Conservation (phyloP, 192 early-diverging fungal species). For the Lobosporangium transversale region DNA sequence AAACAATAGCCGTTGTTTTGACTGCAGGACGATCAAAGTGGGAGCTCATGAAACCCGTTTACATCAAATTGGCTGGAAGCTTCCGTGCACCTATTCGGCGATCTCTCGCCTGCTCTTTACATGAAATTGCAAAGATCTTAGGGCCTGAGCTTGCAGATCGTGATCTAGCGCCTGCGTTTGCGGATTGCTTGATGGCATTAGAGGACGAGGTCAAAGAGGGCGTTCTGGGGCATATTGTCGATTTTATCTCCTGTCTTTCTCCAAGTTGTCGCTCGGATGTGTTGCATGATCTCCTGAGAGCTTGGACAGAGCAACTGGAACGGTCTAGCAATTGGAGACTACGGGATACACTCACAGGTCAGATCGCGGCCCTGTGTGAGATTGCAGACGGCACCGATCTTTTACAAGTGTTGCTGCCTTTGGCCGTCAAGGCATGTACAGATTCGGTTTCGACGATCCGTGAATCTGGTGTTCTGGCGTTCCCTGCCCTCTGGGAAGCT, state of each 20-base stretch:
- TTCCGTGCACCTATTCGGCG: conserved; percentile 64
- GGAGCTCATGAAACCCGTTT: conserved; percentile 62
- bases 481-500: conserved; percentile 31
- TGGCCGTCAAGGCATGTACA: conserved; percentile 66
- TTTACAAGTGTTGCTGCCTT: conserved; percentile 71
- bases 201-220: conserved; percentile 77
- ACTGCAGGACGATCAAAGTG: conserved; percentile 65
- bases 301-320: conserved; percentile 72
- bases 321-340: conserved; percentile 76
- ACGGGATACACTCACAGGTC: conserved; percentile 73
- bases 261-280: conserved; percentile 68
- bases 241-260: conserved; percentile 71
- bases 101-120: conserved; percentile 68
- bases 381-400: conserved; percentile 69
- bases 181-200: conserved; percentile 61
- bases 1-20: conserved; percentile 66
- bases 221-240: conserved; percentile 71
- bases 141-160: conserved; percentile 64
- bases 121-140: conserved; percentile 66
- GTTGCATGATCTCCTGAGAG: conserved; percentile 70
- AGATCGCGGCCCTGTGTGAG: conserved; percentile 70
- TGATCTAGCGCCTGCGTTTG: conserved; percentile 64
- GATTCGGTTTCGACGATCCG: conserved; percentile 65
- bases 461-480: conserved; percentile 58
- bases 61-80: conserved; percentile 29